Evolutionary conservation across 305 asterid species (phyloP), one percentile per base, ranked within the genome.

Genomic region (Nicotiana rustica): DNA sequence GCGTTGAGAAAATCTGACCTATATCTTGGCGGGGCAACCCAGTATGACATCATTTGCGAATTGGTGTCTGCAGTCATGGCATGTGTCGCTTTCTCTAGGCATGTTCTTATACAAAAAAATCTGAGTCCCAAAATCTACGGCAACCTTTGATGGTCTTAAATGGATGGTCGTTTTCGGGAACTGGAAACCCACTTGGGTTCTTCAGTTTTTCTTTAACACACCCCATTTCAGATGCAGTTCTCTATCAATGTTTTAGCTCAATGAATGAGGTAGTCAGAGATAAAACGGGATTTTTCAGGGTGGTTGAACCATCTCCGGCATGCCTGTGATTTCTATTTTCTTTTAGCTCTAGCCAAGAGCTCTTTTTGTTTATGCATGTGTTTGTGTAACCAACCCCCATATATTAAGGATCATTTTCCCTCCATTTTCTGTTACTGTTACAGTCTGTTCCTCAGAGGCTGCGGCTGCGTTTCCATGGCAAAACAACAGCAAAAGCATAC

Each of bases 21-120:
- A 88, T 84, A 87, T 89, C 91, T 86, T 90, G 92, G 91, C 85
- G 69, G 83, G 88, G 86, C 86, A 52, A 79, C 82, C 83, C 86
- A 81, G 90, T 69, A 69, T 38, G 77, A 9, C 35, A 41, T 70
- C 18, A 38, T 68, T 81, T 68, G 87, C 87, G 77, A 60, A 36
- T 18, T 35, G 78, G 64, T 21, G 10, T 71, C 38, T 71, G 89
- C 88, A 76, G 89, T 87, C 93, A 87, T 87, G 91, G 89, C 89
- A 79, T 14, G 59, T 78, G 82, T 78, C 61, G 38, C 15, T 1
- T 49, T 69, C 90, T 75, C 80, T 82, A 64, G 79, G 85, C 88
- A 81, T 77, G 2, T 44, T 82, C 19, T 10, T 83, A 1, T 44
- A 82, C 57, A 76, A 17, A 31, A 69, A 18, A 86, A 88, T 88